Evolutionary conservation across 2,329 filamentous ascomycete genomes (phyloP).

Genomic region (Arachnomyces sp.): DNA sequence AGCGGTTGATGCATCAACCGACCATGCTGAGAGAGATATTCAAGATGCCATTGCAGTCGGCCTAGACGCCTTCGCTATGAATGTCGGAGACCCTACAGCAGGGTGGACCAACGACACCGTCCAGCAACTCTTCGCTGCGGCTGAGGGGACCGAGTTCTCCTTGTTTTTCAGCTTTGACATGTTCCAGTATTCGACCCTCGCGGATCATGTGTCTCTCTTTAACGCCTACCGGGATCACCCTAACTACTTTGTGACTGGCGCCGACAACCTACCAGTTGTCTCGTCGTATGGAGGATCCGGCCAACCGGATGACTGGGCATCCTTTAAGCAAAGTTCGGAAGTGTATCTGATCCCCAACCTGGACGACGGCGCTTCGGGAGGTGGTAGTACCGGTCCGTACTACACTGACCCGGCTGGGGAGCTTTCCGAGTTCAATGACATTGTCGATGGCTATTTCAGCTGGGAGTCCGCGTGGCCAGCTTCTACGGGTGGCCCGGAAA

Average conservation of each 20-base stretch:
- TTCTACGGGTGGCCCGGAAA: conserved; percentile 11
- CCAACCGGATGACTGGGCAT: too few relatives aligned
- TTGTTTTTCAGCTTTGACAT: conserved; percentile 33
- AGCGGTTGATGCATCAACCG: not conserved
- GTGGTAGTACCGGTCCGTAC: not conserved
- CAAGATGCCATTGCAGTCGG: conserved; percentile 22
- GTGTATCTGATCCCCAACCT: too few relatives aligned
- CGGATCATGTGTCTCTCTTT: conserved; percentile 18
- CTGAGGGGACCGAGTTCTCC: conserved; percentile 22
- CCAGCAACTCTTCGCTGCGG: conserved; percentile 24
- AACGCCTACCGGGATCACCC: conserved; percentile 18
- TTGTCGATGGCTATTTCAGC: conserved; percentile 30
- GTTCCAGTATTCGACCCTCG: conserved; percentile 15
- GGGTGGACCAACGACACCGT: conserved; percentile 20
- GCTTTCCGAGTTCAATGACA: conserved; percentile 23
- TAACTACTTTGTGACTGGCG: conserved; percentile 19
- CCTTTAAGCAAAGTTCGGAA: too few relatives aligned
- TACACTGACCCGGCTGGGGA: conserved; percentile 8
- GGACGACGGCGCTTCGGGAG: conserved; percentile 12
- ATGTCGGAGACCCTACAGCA: conserved; percentile 22
- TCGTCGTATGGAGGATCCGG: too few relatives aligned
- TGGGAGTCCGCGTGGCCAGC: conserved; percentile 32
- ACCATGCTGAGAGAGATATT: conserved; percentile 18
- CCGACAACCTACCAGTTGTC: too few relatives aligned
- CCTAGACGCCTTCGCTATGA: conserved; percentile 29